Base-by-base conservation (phyloP, 345 rosid genomes). In the Firmiana major region DNA sequence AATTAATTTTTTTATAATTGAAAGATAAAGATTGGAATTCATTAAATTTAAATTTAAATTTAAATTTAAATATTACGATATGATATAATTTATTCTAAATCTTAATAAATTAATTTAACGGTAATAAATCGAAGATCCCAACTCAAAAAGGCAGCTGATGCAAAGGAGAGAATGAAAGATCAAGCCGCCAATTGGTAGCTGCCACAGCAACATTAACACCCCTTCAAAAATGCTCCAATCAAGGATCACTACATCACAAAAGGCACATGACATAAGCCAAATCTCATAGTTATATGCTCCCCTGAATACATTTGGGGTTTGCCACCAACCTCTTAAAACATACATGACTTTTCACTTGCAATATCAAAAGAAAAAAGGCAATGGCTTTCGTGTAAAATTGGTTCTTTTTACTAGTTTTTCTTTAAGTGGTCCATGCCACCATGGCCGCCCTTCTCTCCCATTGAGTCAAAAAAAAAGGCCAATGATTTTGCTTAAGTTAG, bases 401-500 rank as follows among this genome's bases (percentile, higher is more conserved):
- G 45, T 3, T 46, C 6, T 26, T 69, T 55, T 69, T 46, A 46
- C 19, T 31, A 0, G 31, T 12, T 69, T 8, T 69, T 46, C 31
- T 31, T n/a, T 17, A 63, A 66, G 77, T 36, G 74, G 79, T 55
- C 70, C 42, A 76, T 73, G 76, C 15, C 21, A 38, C 70, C 42
- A 76, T 73, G 76, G n/a, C 21, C 34, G 6, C 34, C 54, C 48
- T 13, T 21, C n/a, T 72, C 71, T 26, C 31, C 57, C 51, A 79
- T 76, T 67, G 15, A 38, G 60, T 38, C 59, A 77, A 40, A 77
- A 81, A 79, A 42, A 77, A 51, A 59, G 69, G 6, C 40, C 79
- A 70, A 57, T 69, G 64, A 40, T 79, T 84, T 79, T 74, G 65
- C 49, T 60, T 63, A 67, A 22, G 11, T 10, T 57, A 49, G 7